A percentile compares a stretch with the other conserved stretches of the same genome.
Conservation (phyloP, 148 eudicot genomes). For the Silene uniflora region DNA sequence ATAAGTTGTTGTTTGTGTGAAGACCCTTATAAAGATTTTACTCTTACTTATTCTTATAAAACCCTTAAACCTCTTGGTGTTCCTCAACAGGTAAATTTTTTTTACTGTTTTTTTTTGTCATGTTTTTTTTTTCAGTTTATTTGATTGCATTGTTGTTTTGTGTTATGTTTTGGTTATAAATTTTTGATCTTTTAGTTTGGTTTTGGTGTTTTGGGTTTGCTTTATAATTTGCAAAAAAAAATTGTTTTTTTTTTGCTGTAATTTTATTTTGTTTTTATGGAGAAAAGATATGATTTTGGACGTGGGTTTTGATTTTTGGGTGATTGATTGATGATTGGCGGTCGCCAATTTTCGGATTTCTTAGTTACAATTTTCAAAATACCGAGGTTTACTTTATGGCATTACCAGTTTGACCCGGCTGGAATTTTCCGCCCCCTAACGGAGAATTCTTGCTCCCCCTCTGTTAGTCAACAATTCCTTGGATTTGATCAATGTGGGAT, state of each 20-base stretch:
- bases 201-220: not conserved
- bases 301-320: not conserved
- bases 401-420: too few species aligned
- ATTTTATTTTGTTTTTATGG: not conserved
- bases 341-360: too few species aligned
- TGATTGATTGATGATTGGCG: too few species aligned
- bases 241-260: not conserved
- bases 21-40: conserved; percentile 36
- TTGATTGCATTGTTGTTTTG: not conserved
- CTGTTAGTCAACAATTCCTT: too few species aligned
- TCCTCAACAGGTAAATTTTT: conserved; percentile 33
- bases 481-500: too few species aligned
- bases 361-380: too few species aligned
- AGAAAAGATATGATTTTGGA: not conserved
- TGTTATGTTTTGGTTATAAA: not conserved
- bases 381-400: too few species aligned
- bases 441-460: too few species aligned
- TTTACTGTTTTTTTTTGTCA: not conserved
- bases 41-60: conserved; percentile 30
- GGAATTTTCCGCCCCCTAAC: too few species aligned
- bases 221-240: not conserved
- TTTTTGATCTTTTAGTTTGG: not conserved
- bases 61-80: conserved; percentile 36
- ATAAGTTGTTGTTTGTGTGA: conserved; percentile 33
- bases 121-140: not conserved